phyloP scores from a whole-genome alignment of 805 yeast species.

The Metschnikowia picachoensis region DNA sequence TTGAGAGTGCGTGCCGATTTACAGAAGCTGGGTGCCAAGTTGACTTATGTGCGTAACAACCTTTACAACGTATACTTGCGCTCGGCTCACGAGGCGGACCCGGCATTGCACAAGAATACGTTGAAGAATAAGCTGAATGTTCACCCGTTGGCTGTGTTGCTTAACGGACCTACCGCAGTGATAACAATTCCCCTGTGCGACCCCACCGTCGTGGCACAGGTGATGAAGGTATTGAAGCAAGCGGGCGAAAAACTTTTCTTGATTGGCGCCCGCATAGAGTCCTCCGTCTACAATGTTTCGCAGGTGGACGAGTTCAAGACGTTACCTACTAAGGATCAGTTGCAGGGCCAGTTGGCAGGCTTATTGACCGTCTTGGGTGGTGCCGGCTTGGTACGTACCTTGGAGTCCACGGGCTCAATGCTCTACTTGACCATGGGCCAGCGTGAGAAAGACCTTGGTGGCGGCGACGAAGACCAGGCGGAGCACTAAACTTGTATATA shows the following conservation, averaged over 20 bases:
- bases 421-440: conserved; percentile 74
- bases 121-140: conserved; percentile 37
- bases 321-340: conserved; percentile 64
- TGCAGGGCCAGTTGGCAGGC: conserved; percentile 82
- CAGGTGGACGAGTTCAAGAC: conserved; percentile 63
- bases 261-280: conserved; percentile 82
- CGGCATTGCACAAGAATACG: conserved; percentile 58
- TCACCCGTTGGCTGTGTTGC: conserved; percentile 69
- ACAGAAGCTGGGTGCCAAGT: conserved; percentile 59
- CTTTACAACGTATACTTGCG: conserved; percentile 75
- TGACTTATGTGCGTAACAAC: conserved; percentile 64
- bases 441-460: conserved; percentile 44
- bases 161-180: conserved; percentile 84
- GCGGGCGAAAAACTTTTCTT: conserved; percentile 73
- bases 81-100: conserved; percentile 66
- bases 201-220: conserved; percentile 61
- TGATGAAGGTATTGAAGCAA: conserved; percentile 56
- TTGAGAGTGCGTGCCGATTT: conserved; percentile 59
- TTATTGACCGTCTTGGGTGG: conserved; percentile 82
- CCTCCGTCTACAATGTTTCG: conserved; percentile 46
- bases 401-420: conserved; percentile 62
- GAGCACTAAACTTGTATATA: conserved; percentile 9
- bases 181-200: conserved; percentile 64
- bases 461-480: conserved; percentile 13
- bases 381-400: conserved; percentile 79